Conservation (phyloP, 106 monocot genomes). For the Acanthochlamys bracteata region DNA sequence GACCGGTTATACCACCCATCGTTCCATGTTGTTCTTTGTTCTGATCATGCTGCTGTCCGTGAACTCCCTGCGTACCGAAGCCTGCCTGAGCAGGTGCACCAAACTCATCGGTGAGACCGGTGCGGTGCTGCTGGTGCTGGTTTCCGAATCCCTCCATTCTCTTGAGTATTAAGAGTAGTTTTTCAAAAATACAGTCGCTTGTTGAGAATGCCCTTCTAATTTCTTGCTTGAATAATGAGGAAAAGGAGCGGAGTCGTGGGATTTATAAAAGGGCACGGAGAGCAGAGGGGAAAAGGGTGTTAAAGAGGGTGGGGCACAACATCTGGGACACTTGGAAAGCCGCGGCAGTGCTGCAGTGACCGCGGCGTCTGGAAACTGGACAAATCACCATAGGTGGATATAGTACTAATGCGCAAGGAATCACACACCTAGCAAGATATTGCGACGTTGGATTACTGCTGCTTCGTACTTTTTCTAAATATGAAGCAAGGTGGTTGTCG, state of each 20-base stretch:
- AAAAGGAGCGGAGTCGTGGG: neutral
- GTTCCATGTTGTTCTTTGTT: neutral
- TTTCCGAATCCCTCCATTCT: neutral
- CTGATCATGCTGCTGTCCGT: neutral
- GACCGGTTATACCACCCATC: neutral
- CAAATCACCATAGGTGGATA: no score
- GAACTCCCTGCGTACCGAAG: neutral
- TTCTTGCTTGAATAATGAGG: neutral
- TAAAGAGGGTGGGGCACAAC: no score
- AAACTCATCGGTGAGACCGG: neutral
- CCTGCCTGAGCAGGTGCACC: neutral
- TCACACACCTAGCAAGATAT: no score
- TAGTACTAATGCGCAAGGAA: no score
- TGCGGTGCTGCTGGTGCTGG: neutral
- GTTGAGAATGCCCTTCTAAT: no score
- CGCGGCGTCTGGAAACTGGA: no score
- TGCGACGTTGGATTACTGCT: no score
- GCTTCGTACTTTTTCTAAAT: no score
- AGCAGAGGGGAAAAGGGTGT: neutral
- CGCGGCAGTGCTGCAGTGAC: neutral
- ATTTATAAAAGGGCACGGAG: neutral
- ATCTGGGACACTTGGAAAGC: neutral
- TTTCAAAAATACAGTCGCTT: no score
- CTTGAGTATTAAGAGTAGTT: neutral
- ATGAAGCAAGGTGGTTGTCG: no score